Conservation (phyloP, 768 basidiomycete species). For the Krasilnikovozyma curviuscula region DNA sequence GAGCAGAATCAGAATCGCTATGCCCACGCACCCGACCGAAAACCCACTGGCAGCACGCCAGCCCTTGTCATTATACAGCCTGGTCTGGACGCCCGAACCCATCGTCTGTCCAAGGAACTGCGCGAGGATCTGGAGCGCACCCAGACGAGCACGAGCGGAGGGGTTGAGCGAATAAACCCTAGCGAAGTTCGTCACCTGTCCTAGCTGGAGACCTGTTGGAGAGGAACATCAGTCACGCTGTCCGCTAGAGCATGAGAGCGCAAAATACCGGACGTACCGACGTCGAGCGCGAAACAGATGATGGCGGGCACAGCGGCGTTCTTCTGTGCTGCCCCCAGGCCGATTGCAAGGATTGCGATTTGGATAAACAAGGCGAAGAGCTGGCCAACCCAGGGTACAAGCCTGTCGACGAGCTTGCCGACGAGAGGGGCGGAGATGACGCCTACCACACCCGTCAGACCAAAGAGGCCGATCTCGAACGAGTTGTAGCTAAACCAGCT, state of each 20-base stretch:
- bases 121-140: not conserved
- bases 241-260: not conserved
- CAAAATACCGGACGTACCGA: slow-evolving; percentile 6
- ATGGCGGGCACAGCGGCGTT: slow-evolving; percentile 52
- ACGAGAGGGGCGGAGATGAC: slow-evolving; percentile 23
- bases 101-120: slow-evolving; percentile 31
- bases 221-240: not conserved
- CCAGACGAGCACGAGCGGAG: not conserved
- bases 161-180: too few species aligned
- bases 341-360: slow-evolving; percentile 40
- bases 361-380: slow-evolving; percentile 34
- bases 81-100: slow-evolving; percentile 55
- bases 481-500: slow-evolving; percentile 26
- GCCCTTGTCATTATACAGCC: slow-evolving; percentile 48
- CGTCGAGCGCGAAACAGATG: slow-evolving; percentile 33
- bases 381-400: slow-evolving; percentile 61
- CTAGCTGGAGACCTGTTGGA: slow-evolving; percentile 38
- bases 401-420: slow-evolving; percentile 46
- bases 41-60: slow-evolving; percentile 50
- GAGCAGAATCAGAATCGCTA: slow-evolving; percentile 39
- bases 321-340: slow-evolving; percentile 49
- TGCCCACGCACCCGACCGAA: slow-evolving; percentile 40
- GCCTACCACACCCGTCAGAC: slow-evolving; percentile 46
- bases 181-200: slow-evolving; percentile 31
- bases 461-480: slow-evolving; percentile 51